Evolutionary conservation across 257 asterid genomes (phyloP).

Genomic region (Avicennia marina): DNA sequence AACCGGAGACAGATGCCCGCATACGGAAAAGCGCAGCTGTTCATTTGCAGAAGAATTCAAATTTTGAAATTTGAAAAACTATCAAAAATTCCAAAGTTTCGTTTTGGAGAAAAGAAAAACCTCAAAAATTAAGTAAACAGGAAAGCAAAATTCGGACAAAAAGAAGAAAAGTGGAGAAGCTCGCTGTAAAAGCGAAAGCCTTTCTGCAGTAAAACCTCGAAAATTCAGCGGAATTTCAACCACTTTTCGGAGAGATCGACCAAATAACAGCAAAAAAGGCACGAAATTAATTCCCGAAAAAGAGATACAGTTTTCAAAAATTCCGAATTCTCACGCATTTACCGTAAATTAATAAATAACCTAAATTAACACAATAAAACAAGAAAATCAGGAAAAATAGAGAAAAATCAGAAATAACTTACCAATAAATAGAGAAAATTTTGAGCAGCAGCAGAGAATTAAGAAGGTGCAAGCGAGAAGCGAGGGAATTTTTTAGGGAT

Average conservation of each 20-base stretch:
- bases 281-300: slow-evolving; percentile 25
- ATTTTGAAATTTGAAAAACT: neutral
- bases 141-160: neutral
- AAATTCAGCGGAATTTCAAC: slow-evolving; percentile 19
- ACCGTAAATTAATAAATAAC: slow-evolving; percentile 25
- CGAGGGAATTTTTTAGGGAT: slow-evolving; percentile 25
- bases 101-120: too few species aligned
- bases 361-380: slow-evolving; percentile 17
- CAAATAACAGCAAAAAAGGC: slow-evolving; percentile 15
- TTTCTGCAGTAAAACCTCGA: slow-evolving; percentile 17
- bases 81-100: slow-evolving; percentile 6
- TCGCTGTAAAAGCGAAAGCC: slow-evolving; percentile 15
- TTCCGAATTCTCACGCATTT: slow-evolving; percentile 23
- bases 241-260: slow-evolving; percentile 23
- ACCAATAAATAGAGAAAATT: slow-evolving; percentile 36
- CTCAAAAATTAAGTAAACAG: too few species aligned
- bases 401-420: slow-evolving; percentile 30
- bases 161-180: slow-evolving; percentile 13
- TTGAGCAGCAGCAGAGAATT: slow-evolving; percentile 16
- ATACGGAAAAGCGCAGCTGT: neutral
- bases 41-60: neutral
- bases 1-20: neutral
- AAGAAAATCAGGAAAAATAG: slow-evolving; percentile 26
- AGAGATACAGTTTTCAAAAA: slow-evolving; percentile 23
- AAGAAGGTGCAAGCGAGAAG: slow-evolving; percentile 19